Evolutionary conservation across 495 filamentous ascomycete species (phyloP).

Genomic region (Penicillium goetzii): DNA sequence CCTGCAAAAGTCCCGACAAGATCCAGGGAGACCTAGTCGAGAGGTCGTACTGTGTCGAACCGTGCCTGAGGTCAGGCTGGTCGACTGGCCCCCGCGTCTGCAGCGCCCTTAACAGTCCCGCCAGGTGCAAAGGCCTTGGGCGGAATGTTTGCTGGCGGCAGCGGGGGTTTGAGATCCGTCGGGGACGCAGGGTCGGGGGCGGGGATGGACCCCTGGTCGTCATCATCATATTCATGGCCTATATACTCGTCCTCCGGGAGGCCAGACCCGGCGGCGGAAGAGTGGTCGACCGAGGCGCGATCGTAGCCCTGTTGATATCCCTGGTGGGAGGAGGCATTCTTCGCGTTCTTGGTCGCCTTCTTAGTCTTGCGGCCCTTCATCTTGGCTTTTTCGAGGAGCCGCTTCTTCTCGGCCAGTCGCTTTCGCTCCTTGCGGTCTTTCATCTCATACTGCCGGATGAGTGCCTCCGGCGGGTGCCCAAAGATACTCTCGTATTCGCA

Average conservation of each 20-base stretch:
- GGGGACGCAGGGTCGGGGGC: conserved; percentile 41
- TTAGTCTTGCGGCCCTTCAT: conserved; percentile 88
- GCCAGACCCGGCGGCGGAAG: conserved; percentile 46
- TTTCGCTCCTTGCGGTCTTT: conserved; percentile 87
- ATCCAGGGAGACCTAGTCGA: background rate
- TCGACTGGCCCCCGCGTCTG: conserved; percentile 40
- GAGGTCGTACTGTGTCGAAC: background rate
- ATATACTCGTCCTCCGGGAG: conserved; percentile 57
- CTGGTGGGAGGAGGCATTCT: conserved; percentile 49
- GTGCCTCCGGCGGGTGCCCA: conserved; percentile 75
- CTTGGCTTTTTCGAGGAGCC: conserved; percentile 91
- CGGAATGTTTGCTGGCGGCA: conserved; percentile 34
- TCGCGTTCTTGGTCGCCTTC: conserved; percentile 70
- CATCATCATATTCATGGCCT: conserved; percentile 60
- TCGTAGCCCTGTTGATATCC: conserved; percentile 53
- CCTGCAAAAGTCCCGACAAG: background rate
- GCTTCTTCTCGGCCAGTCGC: conserved; percentile 76
- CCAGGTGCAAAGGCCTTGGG: conserved; percentile 28
- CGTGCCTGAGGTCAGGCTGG: conserved; percentile 38
- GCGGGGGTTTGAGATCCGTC: conserved; percentile 38
- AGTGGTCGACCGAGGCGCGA: conserved; percentile 49
- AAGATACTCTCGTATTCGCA: conserved; percentile 90
- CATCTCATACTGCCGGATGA: conserved; percentile 91
- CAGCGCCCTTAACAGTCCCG: conserved; percentile 26
- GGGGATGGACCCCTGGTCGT: conserved; percentile 44